Evolutionary conservation across 2,329 filamentous ascomycete species (phyloP).

Genomic region (Trichoderma asperellum): DNA sequence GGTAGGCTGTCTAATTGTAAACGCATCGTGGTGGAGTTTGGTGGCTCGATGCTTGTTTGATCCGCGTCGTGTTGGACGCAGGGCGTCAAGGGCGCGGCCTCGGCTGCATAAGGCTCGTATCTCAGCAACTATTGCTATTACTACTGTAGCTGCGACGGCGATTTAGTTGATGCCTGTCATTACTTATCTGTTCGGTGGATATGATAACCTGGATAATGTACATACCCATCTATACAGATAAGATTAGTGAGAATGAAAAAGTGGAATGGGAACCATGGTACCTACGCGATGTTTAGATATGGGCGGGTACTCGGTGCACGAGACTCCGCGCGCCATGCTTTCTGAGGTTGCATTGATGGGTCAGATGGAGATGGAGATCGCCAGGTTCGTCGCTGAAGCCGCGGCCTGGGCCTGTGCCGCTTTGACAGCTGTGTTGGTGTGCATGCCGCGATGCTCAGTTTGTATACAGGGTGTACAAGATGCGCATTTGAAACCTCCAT

Average conservation of each 20-base stretch:
- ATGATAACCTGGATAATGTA: background rate
- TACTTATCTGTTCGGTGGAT: background rate
- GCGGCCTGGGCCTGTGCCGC: background rate
- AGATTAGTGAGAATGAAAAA: background rate
- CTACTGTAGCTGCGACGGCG: background rate
- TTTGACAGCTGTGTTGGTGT: background rate
- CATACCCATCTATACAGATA: background rate
- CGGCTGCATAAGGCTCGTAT: background rate
- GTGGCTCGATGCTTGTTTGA: background rate
- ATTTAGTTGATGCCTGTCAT: background rate
- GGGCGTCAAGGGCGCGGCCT: background rate
- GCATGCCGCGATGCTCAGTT: background rate
- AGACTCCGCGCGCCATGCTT: slow-evolving; percentile 1
- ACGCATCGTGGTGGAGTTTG: background rate
- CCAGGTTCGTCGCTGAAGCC: background rate
- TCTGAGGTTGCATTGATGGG: slow-evolving; percentile 1
- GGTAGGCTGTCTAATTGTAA: background rate
- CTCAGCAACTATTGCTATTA: background rate
- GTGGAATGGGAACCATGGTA: background rate
- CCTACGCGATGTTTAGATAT: background rate
- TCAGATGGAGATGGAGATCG: slow-evolving; percentile 1
- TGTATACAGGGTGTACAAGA: background rate
- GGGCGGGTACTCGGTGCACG: slow-evolving; percentile 5
- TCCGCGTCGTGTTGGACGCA: background rate
- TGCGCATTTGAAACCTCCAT: background rate